phyloP scores from a whole-genome alignment of 139 green algal species.

The Coelastrella sp. region DNA sequence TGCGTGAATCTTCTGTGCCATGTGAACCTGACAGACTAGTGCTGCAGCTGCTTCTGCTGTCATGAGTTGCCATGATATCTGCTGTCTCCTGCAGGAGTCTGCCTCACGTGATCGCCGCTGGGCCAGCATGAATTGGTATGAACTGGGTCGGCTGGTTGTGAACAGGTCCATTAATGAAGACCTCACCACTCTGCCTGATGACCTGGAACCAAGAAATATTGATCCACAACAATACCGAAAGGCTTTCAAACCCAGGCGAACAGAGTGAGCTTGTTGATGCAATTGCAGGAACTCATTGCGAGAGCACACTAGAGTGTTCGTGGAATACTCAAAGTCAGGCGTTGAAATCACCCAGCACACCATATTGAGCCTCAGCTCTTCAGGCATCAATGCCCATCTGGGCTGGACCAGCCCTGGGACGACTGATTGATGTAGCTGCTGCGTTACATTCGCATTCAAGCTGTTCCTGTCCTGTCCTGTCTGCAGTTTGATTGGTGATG shows the following conservation, averaged over 20 bases:
- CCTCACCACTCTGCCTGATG: not conserved
- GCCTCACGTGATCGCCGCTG: not conserved
- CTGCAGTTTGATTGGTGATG: conserved; percentile 7
- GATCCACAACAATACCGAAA: not conserved
- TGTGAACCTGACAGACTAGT: too few species aligned
- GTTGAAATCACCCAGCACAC: too few species aligned
- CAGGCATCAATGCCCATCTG: too few species aligned
- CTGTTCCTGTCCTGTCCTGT: not conserved
- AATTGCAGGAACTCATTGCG: too few species aligned
- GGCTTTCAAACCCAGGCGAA: not conserved
- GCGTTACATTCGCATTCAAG: not conserved
- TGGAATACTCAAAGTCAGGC: too few species aligned
- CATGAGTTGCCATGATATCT: not conserved
- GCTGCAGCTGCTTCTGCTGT: too few species aligned
- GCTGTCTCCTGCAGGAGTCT: conserved; percentile 11
- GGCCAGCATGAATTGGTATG: conserved; percentile 46
- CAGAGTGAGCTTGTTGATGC: not conserved
- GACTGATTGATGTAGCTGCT: too few species aligned
- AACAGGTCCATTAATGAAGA: conserved; percentile 45
- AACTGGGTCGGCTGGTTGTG: conserved; percentile 30
- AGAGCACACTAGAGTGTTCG: too few species aligned
- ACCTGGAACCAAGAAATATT: conserved; percentile 12
- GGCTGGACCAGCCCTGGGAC: too few species aligned
- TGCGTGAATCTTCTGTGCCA: too few species aligned
- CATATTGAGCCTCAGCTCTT: too few species aligned